These are phyloP conservation scores for Podila epigama DNA, from an alignment of 192 early-diverging fungal genomes.

Conservation along the genomic window DNA sequence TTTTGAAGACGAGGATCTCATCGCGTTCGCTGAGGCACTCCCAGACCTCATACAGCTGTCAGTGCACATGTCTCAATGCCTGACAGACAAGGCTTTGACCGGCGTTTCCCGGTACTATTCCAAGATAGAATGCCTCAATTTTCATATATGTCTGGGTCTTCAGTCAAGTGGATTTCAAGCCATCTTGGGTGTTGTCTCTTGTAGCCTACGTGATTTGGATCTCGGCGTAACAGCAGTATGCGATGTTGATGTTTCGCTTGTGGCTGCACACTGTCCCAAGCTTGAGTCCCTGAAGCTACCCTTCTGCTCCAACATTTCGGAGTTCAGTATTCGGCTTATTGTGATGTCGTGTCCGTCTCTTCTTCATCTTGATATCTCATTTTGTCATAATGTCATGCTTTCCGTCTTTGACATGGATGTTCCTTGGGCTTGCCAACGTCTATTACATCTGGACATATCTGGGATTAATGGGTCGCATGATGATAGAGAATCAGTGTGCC, in stretches of 20 bases:
- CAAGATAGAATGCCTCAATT: slow-evolving; percentile 20
- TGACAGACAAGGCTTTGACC: slow-evolving; percentile 22
- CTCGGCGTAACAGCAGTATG: slow-evolving; percentile 24
- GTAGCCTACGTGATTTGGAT: slow-evolving; percentile 16
- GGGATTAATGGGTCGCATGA: slow-evolving; percentile 21
- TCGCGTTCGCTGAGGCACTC: slow-evolving; percentile 15
- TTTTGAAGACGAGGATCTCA: slow-evolving; percentile 39
- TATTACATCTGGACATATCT: slow-evolving; percentile 32
- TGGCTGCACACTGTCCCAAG: slow-evolving; percentile 15
- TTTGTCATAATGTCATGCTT: slow-evolving; percentile 22
- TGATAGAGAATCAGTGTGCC: neutral
- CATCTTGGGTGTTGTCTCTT: slow-evolving; percentile 10
- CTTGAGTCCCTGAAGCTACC: slow-evolving; percentile 38
- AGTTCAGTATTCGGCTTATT: slow-evolving; percentile 7
- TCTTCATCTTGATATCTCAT: slow-evolving; percentile 22
- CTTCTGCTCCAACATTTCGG: slow-evolving; percentile 26
- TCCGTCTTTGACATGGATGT: slow-evolving; percentile 11
- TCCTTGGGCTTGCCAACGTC: slow-evolving; percentile 20
- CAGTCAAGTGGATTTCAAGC: slow-evolving; percentile 21
- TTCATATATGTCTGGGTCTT: slow-evolving; percentile 33
- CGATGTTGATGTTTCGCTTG: slow-evolving; percentile 17
- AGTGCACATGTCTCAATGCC: slow-evolving; percentile 17
- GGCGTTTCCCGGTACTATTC: slow-evolving; percentile 11
- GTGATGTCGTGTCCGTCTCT: slow-evolving; percentile 10
- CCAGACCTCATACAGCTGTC: slow-evolving; percentile 34